Base-by-base conservation (phyloP, 2,329 filamentous ascomycete species). In the Hirsutella minnesotensis region DNA sequence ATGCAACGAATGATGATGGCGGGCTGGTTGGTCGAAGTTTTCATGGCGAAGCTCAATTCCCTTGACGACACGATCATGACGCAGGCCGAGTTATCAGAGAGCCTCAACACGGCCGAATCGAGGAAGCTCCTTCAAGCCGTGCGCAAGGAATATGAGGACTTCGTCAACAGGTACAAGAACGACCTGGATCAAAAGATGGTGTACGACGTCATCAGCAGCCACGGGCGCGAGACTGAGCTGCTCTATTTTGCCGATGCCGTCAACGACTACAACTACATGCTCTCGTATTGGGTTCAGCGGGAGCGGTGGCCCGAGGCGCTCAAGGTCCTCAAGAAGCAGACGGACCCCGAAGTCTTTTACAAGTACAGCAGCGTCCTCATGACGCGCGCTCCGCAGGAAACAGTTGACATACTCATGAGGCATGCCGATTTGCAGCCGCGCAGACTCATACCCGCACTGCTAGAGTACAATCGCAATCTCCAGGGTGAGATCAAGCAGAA, bases 1-100 rank as follows among this genome's bases (percentile, higher is more conserved):
- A 98, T 98, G 89, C 92, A 98, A 63, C 74, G 90, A 45, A 83
- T 86, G 49, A 95, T 98, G 87, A 81, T 96, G 50, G 86, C 90
- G 2, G 89, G 83, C 51, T 98, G 92, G 92, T 74, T 98, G 36
- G 73, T 95, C 9, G 92, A 98, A 61, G 75, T 96, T 2, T 98
- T 90, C 62, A 98, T 98, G 88, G 86, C 88, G 5, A 95, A 95
- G 63, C 73, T 98, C 35, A 95, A 98, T 58, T 83, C 85, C 3
- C 72, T 98, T 3, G 92, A 98, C 56, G 92, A 98, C 61, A 89
- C 85, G 3, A 90, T 96, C 49, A 83, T 89, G 33, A 94, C 89
- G 0, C 85, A 86, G 54, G 86, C 87, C 0, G 88, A 95, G 58
- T 65, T 90, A 19, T 75, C 79, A 1, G 86, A 88, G 48, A 78